These are phyloP conservation scores for Adiantum capillusveneris DNA, from an alignment of 75 land plant genomes.

Conservation along the genomic window DNA sequence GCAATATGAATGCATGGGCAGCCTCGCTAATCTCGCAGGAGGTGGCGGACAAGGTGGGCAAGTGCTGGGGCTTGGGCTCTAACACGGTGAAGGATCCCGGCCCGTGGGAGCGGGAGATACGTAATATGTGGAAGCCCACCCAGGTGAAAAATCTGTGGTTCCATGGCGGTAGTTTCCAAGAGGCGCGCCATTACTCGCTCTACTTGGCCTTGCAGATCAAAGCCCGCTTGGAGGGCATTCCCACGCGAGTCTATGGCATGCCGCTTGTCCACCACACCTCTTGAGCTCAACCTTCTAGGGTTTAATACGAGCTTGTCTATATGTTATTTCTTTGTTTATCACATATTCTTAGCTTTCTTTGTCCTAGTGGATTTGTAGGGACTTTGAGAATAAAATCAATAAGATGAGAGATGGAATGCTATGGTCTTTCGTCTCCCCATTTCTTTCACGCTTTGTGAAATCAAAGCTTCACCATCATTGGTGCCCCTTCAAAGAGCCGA, in stretches of 20 bases:
- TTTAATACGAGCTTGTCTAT: no score
- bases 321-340: no score
- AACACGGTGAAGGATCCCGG: constrained; percentile 15
- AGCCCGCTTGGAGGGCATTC: constrained; percentile 17
- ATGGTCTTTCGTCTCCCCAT: no score
- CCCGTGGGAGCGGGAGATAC: constrained; percentile 10
- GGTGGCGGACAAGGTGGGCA: constrained; percentile 20
- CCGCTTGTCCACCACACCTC: constrained; percentile 7
- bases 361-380: no score
- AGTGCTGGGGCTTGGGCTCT: constrained; percentile 19
- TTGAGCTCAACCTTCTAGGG: no score
- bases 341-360: no score
- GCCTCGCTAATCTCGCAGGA: constrained; percentile 15
- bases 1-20: constrained; percentile 7
- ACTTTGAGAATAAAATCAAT: no score
- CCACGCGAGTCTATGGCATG: constrained; percentile 4
- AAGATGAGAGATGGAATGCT: no score
- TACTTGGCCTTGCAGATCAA: constrained; percentile 12
- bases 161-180: constrained; percentile 9
- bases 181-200: constrained; percentile 10
- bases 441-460: no score
- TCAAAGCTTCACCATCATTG: no score
- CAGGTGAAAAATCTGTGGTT: constrained; percentile 5
- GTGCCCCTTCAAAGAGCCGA: no score
- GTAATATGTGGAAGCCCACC: constrained; percentile 14